phyloP scores from a whole-genome alignment of 352 stramenopile genomes.

The Globisporangium acanthophoron region DNA sequence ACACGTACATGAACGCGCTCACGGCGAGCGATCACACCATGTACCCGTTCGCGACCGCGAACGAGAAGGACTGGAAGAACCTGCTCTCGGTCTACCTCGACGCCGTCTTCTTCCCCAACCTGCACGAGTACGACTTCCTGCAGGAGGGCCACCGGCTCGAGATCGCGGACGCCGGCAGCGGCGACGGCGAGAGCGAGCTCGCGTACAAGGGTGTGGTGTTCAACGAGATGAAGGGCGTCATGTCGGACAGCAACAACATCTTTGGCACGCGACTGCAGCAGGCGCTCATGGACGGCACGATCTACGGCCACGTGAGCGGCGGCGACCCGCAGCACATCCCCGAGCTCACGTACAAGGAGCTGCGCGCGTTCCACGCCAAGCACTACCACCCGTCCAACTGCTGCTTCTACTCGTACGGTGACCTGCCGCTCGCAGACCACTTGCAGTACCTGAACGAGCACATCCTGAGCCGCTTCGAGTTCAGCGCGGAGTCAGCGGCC shows the following conservation, averaged over 20 bases:
- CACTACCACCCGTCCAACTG: slow-evolving; percentile 89
- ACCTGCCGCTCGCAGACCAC: slow-evolving; percentile 74
- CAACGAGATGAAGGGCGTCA: slow-evolving; percentile 99
- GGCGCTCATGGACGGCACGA: slow-evolving; percentile 87
- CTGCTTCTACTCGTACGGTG: slow-evolving; percentile 88
- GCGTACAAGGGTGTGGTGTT: slow-evolving; percentile 96
- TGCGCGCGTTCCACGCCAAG: slow-evolving; percentile 72
- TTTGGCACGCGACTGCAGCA: slow-evolving; percentile 89
- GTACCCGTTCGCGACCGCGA: slow-evolving; percentile 98
- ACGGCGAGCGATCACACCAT: slow-evolving; percentile 98
- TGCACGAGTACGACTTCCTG: slow-evolving; percentile 70
- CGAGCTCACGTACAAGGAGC: slow-evolving; percentile 67
- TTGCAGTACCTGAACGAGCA: slow-evolving; percentile 68
- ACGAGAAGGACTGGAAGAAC: slow-evolving; percentile 97
- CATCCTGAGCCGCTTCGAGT: slow-evolving; percentile 67
- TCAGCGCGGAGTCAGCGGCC: slow-evolving; percentile 33
- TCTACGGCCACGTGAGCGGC: slow-evolving; percentile 82
- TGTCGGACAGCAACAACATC: slow-evolving; percentile 93
- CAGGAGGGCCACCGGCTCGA: slow-evolving; percentile 79
- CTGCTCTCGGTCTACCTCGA: slow-evolving; percentile 97
- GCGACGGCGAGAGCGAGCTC: slow-evolving; percentile 32
- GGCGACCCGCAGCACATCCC: slow-evolving; percentile 69
- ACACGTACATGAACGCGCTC: slow-evolving; percentile 99
- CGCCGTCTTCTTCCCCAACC: slow-evolving; percentile 94
- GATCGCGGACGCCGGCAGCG: slow-evolving; percentile 28